Conservation (phyloP, 148 eudicot species). For the Chenopodium quinoa region DNA sequence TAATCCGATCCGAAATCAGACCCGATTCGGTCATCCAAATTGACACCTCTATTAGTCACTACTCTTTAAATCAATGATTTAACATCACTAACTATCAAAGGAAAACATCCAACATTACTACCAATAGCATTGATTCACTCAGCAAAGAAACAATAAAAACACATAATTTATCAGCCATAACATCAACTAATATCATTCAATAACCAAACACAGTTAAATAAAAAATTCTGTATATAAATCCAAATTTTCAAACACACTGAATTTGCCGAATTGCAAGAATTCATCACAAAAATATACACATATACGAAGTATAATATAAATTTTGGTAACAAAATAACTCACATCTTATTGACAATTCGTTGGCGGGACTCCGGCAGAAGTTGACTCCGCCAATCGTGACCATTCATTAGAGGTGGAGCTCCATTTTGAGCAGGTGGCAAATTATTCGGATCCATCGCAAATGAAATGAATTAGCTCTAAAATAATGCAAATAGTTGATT, state of each 20-base stretch:
- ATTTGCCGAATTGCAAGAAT: neutral
- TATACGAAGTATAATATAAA: neutral
- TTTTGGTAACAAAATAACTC: constrained; percentile 8
- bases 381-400: constrained; percentile 60
- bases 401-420: constrained; percentile 38
- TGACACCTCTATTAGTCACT: too few relatives aligned
- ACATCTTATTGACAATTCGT: constrained; percentile 56
- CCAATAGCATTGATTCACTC: too few relatives aligned
- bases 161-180: too few relatives aligned
- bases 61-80: too few relatives aligned
- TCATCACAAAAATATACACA: neutral
- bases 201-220: neutral
- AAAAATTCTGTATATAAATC: neutral
- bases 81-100: too few relatives aligned
- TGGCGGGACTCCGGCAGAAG: constrained; percentile 43
- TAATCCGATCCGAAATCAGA: too few relatives aligned
- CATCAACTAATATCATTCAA: neutral
- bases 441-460: neutral
- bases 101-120: too few relatives aligned
- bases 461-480: neutral
- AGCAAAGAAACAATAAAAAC: too few relatives aligned
- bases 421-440: constrained; percentile 23
- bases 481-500: neutral
- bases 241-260: too few relatives aligned
- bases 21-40: too few relatives aligned